Base-by-base conservation (phyloP, 805 yeast species). In the Myxozyma melibiosi region DNA sequence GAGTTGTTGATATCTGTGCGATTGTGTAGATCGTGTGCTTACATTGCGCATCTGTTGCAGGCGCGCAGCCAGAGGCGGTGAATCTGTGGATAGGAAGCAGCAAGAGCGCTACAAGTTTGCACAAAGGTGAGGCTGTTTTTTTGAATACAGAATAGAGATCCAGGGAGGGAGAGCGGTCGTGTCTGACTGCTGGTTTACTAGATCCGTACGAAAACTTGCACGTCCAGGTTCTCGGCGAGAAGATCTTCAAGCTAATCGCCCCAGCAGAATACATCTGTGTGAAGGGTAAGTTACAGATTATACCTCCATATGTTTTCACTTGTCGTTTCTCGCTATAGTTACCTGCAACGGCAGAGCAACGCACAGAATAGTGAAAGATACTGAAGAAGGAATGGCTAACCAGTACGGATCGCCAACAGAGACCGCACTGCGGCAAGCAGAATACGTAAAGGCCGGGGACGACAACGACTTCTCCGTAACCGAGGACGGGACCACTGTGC, bases 61-160 rank as follows among this genome's bases (percentile, higher is more conserved):
- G 28, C 33, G 25, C 63, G 9, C 39, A 44, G 8, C 73, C 74
- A 9, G 71, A 69, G 28, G 76, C 76, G 1, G 69, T 71, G n/a
- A 74, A 74, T 48, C 28, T 74, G 41, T 74, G 77, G 77, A 69
- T 74, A 13, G 76, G 76, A 20, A 62, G 65, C 31, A 38, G 52
- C 7, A 57, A 68, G 28, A 68, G 73, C 24, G 63, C 65, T 1
- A 61, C 65, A 2, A 58, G 63, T 51, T 41, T 61, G n/a, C 65
- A 61, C 33, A 61, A 58, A 52, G 64, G 59, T 49, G 16, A 18
- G 31, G 37, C 6, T 7, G 33, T 30, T n/a, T 8, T 4, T 22
- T 14, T 13, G 9, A 24, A 27, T 25, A 14, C 4, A 6, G 13
- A 8, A 13, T 7, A 3, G 31, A 7, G 27, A 31, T 41, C 11